Evolutionary conservation across 208 protist species (phyloP), one percentile per base, ranked within the genome.

Genomic region (Herpetomonas muscarum): DNA sequence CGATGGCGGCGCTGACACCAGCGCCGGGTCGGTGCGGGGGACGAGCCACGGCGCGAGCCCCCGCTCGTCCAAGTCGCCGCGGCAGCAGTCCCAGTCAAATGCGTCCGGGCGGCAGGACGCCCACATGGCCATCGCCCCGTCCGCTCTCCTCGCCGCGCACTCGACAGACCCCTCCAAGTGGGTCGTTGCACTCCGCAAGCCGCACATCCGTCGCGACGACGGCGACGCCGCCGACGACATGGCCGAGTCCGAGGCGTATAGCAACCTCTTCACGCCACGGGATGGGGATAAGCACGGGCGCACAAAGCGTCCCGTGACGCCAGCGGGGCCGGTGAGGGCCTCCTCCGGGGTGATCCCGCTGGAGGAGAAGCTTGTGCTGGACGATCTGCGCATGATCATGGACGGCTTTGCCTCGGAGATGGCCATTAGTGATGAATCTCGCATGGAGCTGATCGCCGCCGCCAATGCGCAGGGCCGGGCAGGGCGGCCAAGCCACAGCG

Each of bases 121-220:
- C 5, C 44, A 49, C 3, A 42, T 56, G 53, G 24, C 37, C 3
- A 17, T 70, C 2, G 55, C 64, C 1, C 56, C 56, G 19, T 46
- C 64, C 3, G 34, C 31, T 25, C 44, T 57, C 6, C 41, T 61
- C 1, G 67, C 67, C 1, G 37, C 63, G 1, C 19, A 30, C 1
- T 22, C 36, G 2, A 70, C 25, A 31, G 56, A 74, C 41, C 58
- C 61, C 4, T 57, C 54, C 10, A 10, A 78, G 46, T 82, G 76
- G 76, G 52, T 82, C 25, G 45, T 82, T 2, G 67, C 70, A 13
- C 24, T 82, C 19, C 62, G 46, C 7, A 42, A 60, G 52, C 56
- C 54, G 10, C 28, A 52, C 34, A 36, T 30, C 13, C 3, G 17
- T 17, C 2, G n/a, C 19, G 17, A 24, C 26, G 1, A 44, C 21